Evolutionary conservation across 352 stramenopile species (phyloP).

Genomic region (Phytophthora fragariaefolia): DNA sequence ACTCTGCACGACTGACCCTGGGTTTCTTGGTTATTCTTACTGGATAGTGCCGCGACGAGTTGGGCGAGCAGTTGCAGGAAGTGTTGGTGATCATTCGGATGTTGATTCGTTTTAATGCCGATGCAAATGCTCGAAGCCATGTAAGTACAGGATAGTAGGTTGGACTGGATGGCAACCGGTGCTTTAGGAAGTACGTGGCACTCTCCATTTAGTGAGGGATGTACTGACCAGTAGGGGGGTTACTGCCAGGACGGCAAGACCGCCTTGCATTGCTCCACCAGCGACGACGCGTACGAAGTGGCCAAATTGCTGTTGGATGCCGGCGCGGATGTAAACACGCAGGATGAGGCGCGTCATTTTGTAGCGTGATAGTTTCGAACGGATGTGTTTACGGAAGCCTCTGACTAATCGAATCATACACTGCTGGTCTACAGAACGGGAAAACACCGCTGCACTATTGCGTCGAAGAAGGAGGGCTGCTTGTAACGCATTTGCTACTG

Average conservation of each 20-base stretch:
- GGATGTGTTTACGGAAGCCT: neutral
- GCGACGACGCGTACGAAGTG: constrained; percentile 29
- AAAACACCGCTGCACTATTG: constrained; percentile 37
- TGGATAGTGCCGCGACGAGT: constrained; percentile 26
- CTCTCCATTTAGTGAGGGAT: no score
- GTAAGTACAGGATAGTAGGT: constrained; percentile 8
- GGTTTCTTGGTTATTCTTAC: neutral
- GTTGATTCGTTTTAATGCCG: constrained; percentile 1
- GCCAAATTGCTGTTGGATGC: constrained; percentile 27
- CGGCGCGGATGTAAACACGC: constrained; percentile 12
- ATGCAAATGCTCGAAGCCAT: constrained; percentile 12
- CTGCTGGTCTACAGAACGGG: constrained; percentile 13
- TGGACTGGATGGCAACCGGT: constrained; percentile 9
- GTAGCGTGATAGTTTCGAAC: constrained; percentile 2
- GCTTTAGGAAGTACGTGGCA: no score
- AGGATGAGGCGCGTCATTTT: constrained; percentile 28
- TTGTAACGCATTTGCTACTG: constrained; percentile 35
- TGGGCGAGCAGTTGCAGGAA: constrained; percentile 2
- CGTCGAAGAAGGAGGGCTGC: constrained; percentile 29
- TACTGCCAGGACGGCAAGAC: constrained; percentile 26
- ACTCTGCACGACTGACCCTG: neutral
- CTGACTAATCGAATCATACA: neutral
- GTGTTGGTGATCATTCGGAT: constrained; percentile 7
- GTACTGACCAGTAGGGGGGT: neutral
- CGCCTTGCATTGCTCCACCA: constrained; percentile 27